phyloP scores from a whole-genome alignment of 345 rosid species.

The Aquilaria sinensis region DNA sequence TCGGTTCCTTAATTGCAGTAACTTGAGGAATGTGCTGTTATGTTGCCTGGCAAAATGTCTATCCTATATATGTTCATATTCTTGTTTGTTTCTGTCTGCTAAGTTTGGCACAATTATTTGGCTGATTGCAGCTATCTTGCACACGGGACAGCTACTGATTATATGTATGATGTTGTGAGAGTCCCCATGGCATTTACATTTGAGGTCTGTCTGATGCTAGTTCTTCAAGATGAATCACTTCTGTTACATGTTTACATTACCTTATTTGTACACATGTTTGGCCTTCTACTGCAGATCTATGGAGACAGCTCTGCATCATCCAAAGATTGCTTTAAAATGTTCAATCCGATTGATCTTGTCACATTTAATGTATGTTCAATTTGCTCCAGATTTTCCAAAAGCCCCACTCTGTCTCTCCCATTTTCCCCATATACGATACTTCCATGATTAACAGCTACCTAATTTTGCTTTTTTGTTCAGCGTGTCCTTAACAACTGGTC shows the following conservation, averaged over 20 bases:
- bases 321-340: constrained; percentile 93
- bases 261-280: constrained; percentile 3
- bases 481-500: constrained; percentile 90
- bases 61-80: too few species aligned
- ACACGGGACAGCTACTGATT: constrained; percentile 97
- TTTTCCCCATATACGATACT: neutral
- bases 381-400: neutral
- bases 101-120: neutral
- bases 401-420: neutral
- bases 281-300: constrained; percentile 51
- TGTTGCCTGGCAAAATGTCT: too few species aligned
- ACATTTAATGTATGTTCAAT: constrained; percentile 59
- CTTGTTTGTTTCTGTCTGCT: too few species aligned
- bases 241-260: constrained; percentile 1
- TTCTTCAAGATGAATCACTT: constrained; percentile 3
- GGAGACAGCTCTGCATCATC: constrained; percentile 61
- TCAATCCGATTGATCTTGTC: constrained; percentile 72
- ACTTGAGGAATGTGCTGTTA: too few species aligned
- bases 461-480: constrained; percentile 35
- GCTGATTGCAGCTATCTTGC: constrained; percentile 71
- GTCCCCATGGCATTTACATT: constrained; percentile 98
- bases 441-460: neutral
- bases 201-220: constrained; percentile 57
- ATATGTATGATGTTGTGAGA: constrained; percentile 72
- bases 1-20: too few species aligned